Base-by-base conservation (phyloP, 1,284 basidiomycete species). In the Vanrija pseudolonga region DNA sequence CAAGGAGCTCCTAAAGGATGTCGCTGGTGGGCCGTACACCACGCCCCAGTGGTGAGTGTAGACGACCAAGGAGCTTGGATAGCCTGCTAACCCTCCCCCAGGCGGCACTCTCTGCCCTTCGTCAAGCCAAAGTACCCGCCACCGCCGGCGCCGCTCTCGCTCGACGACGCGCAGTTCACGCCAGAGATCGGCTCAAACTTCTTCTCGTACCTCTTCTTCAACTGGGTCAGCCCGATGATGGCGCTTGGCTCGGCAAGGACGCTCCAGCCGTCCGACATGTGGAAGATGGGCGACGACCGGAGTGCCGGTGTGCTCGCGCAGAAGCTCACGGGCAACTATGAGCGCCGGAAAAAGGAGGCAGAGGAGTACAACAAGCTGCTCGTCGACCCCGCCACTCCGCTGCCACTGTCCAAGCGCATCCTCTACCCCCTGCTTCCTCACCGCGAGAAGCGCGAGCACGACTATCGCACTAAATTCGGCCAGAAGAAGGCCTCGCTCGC, bases 261-360 rank as follows among this genome's bases (percentile, higher is more conserved):
- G 1, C 80, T 95, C 5, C 87, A 92, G 69, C 84, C 86, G 0
- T 78, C 85, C 0, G 92, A 96, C 74, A 79, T 95, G n/a, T 94
- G 87, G 81, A 86, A 84, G 69, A 83, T 94, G 43, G 85, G 86
- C 57, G 67, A 72, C 2, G 65, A 64, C 6, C 68, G 77, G 45
- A 81, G 84, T 45, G 77, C 84, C 15, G 82, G 82, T 19, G 78
- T 77, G 15, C 82, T 92, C 45, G 85, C 88, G 2, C 77, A 82
- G 6, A 78, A 77, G 39, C 86, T 96, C 28, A 76, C 81, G 22
- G 73, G 73, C 1, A 85, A 86, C 1, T 94, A 87, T 71, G 83
- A 86, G 39, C 74, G 77, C 15, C 82, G 89, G 6, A 76, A 79
- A 24, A 75, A 76, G 51, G 76, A 79, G 45, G 90, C 88, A 0